Percentiles rank a stretch among this genome's conserved stretches.
Conservation (phyloP, 208 protist species). For the Trichomonas vaginalis region DNA sequence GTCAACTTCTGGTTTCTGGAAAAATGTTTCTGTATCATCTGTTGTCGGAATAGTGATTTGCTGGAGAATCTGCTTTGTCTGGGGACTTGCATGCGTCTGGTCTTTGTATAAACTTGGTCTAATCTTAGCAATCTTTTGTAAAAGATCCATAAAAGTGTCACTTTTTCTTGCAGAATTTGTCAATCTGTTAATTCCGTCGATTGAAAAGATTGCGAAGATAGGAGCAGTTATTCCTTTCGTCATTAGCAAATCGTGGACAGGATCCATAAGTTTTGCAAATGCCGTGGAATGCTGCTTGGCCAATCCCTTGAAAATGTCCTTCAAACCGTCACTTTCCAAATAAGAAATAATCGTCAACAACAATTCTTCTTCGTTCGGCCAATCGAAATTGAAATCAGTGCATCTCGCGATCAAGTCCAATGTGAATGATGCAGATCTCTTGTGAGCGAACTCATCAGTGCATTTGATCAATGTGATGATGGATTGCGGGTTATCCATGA, state of each 20-base stretch:
- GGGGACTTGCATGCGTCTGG: neutral
- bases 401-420: neutral
- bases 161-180: neutral
- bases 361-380: neutral
- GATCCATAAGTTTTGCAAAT: neutral
- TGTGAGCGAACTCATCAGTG: neutral
- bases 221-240: neutral
- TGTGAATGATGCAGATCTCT: neutral
- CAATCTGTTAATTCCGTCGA: neutral
- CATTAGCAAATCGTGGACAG: neutral
- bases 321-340: neutral
- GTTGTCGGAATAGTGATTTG: neutral
- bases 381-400: neutral
- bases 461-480: neutral
- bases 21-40: neutral
- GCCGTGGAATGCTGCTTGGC: neutral
- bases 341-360: neutral
- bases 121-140: neutral
- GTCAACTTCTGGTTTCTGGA: neutral
- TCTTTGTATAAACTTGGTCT: neutral
- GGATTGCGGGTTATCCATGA: neutral
- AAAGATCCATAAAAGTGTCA: neutral
- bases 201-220: neutral
- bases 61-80: neutral
- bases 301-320: neutral